These are phyloP conservation scores for Pichia heedii DNA, from an alignment of 805 yeast species.

Conservation along the genomic window DNA sequence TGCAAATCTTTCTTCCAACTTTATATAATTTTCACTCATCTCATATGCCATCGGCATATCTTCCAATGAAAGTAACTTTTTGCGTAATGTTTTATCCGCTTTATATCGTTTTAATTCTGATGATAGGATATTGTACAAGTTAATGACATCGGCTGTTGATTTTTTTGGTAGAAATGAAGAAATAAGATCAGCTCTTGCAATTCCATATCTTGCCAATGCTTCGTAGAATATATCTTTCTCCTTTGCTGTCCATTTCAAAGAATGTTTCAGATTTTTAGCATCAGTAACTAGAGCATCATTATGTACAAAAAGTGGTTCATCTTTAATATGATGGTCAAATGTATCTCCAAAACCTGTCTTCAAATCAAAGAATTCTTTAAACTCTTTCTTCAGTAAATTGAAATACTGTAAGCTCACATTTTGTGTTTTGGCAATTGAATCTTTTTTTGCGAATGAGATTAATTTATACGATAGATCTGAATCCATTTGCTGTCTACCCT, in stretches of 20 bases:
- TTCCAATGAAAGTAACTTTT: slow-evolving; percentile 27
- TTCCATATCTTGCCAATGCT: slow-evolving; percentile 40
- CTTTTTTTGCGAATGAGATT: neutral
- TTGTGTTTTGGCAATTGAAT: neutral
- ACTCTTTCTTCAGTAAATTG: slow-evolving; percentile 2
- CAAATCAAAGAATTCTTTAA: slow-evolving; percentile 3
- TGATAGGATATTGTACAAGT: slow-evolving; percentile 35
- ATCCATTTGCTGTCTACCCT: neutral
- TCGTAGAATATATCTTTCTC: slow-evolving; percentile 49
- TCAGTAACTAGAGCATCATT: slow-evolving; percentile 9
- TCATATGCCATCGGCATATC: slow-evolving; percentile 48
- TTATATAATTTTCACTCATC: slow-evolving; percentile 34
- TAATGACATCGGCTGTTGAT: slow-evolving; percentile 33
- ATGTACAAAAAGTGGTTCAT: neutral
- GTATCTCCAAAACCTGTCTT: slow-evolving; percentile 3
- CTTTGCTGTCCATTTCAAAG: slow-evolving; percentile 31
- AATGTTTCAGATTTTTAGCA: slow-evolving; percentile 21
- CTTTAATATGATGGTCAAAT: neutral
- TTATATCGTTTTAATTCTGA: slow-evolving; percentile 23
- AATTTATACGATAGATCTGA: neutral
- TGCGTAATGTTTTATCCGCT: slow-evolving; percentile 10
- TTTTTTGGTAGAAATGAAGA: slow-evolving; percentile 32
- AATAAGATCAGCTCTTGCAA: slow-evolving; percentile 36
- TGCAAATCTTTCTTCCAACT: slow-evolving; percentile 34
- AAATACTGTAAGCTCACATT: slow-evolving; percentile 3